phyloP scores from a whole-genome alignment of 2,329 filamentous ascomycete species.

The Neoarthrinium moseri region DNA sequence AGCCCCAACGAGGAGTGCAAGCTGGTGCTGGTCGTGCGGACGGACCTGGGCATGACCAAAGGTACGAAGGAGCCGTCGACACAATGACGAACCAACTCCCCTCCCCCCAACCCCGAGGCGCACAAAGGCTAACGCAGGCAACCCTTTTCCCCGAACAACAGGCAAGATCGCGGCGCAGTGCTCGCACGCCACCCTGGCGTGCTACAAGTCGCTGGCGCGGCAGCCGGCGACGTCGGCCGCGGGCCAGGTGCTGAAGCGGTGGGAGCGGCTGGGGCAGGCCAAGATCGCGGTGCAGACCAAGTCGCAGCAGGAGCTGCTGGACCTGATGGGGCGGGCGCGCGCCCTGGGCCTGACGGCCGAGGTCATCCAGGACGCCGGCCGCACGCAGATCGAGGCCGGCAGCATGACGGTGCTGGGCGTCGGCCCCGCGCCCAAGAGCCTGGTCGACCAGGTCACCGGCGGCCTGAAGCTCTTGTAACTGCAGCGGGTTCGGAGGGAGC shows the following conservation, averaged over 20 bases:
- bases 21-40: constrained; percentile 86
- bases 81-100: not conserved
- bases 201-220: constrained; percentile 80
- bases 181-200: constrained; percentile 93
- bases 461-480: constrained; percentile 27
- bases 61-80: too few species aligned
- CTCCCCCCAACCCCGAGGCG: too few species aligned
- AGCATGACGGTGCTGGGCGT: constrained; percentile 90
- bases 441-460: constrained; percentile 71
- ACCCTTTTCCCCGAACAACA: constrained; percentile 32
- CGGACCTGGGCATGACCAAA: constrained; percentile 96
- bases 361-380: constrained; percentile 90
- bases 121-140: too few species aligned
- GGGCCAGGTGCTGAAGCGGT: constrained; percentile 69
- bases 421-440: constrained; percentile 76
- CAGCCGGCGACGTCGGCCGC: constrained; percentile 50
- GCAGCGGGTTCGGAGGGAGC: too few species aligned
- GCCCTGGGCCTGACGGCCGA: constrained; percentile 84
- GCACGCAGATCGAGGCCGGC: constrained; percentile 93
- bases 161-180: constrained; percentile 97
- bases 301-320: constrained; percentile 77
- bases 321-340: constrained; percentile 73
- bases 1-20: constrained; percentile 78
- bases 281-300: constrained; percentile 93
- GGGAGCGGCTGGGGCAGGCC: constrained; percentile 84